Conservation (phyloP, 345 rosid genomes). For the Salix viminalis region DNA sequence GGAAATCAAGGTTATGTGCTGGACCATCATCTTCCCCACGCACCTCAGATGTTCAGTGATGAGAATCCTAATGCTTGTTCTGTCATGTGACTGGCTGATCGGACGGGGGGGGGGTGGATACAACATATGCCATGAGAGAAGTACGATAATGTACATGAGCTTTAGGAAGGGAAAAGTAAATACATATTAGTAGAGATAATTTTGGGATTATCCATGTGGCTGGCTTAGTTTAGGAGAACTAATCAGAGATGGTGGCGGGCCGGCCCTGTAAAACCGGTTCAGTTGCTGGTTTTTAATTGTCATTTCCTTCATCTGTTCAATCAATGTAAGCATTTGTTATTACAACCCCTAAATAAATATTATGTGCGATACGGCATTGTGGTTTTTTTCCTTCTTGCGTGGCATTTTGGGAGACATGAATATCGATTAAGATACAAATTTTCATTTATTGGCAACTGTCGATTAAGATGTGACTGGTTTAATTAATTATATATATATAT, state of each 20-base stretch:
- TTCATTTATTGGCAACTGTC: too few relatives aligned
- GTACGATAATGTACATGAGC: not conserved
- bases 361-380: too few relatives aligned
- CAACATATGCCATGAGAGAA: not conserved
- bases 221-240: not conserved
- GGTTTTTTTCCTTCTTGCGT: too few relatives aligned
- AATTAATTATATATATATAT: not conserved
- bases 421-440: too few relatives aligned
- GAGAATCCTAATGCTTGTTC: constrained; percentile 89
- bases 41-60: constrained; percentile 85
- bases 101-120: not conserved
- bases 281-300: constrained; percentile 10
- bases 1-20: constrained; percentile 15
- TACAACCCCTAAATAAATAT: too few relatives aligned
- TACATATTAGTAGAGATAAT: constrained; percentile 8
- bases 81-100: constrained; percentile 45
- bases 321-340: not conserved
- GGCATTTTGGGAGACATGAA: too few relatives aligned
- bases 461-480: not conserved
- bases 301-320: not conserved
- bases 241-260: not conserved
- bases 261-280: constrained; percentile 10
- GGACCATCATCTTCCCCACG: constrained; percentile 18
- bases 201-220: constrained; percentile 14
- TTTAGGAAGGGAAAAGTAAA: constrained; percentile 27